phyloP scores from a whole-genome alignment of 2,329 filamentous ascomycete species.

The Penicillium polonicum region DNA sequence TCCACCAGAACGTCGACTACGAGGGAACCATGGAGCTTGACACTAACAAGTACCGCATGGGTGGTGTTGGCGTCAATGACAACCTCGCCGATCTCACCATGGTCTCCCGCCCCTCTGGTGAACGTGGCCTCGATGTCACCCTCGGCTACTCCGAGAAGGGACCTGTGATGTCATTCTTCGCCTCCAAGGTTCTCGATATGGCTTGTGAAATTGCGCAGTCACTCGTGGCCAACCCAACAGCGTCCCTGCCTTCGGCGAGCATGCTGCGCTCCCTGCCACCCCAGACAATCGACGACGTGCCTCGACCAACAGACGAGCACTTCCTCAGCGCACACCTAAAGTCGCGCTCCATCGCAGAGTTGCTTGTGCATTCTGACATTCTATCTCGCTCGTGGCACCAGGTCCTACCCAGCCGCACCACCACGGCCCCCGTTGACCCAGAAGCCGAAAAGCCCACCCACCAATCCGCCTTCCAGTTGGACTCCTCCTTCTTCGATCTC shows the following conservation, averaged over 20 bases:
- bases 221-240: conserved; percentile 38
- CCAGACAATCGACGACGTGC: conserved; percentile 31
- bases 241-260: conserved; percentile 33
- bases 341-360: conserved; percentile 37
- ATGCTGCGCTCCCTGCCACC: conserved; percentile 34
- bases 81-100: conserved; percentile 43
- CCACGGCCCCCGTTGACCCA: conserved; percentile 1
- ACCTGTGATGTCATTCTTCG: conserved; percentile 34
- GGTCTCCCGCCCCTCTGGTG: conserved; percentile 37
- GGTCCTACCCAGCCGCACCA: conserved; percentile 29
- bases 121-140: conserved; percentile 36
- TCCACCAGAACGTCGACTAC: conserved; percentile 41
- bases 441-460: conserved; percentile 20
- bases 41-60: conserved; percentile 40
- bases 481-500: conserved; percentile 44
- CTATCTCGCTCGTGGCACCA: conserved; percentile 43
- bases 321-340: conserved; percentile 40
- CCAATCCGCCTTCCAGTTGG: conserved; percentile 34
- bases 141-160: conserved; percentile 42
- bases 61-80: conserved; percentile 41
- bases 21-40: conserved; percentile 40
- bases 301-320: conserved; percentile 29
- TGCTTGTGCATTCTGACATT: conserved; percentile 42
- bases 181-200: conserved; percentile 40
- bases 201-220: conserved; percentile 40